Evolutionary conservation across 2,329 filamentous ascomycete genomes (phyloP).

Genomic region (Xylaria hypoxylon): DNA sequence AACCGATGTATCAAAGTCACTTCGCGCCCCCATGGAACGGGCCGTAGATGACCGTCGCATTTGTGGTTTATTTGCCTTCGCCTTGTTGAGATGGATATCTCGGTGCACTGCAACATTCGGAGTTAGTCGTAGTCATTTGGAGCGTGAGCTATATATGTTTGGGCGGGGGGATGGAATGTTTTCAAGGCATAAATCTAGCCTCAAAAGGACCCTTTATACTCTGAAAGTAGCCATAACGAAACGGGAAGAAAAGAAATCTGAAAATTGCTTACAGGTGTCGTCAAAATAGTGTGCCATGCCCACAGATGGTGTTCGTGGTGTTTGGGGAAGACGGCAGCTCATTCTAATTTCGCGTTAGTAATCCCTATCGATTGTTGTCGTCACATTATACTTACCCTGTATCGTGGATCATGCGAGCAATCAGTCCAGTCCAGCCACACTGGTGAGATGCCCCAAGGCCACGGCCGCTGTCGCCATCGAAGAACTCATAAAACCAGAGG

Average conservation of each 20-base stretch:
- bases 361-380: background rate
- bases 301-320: conserved; percentile 85
- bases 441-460: conserved; percentile 94
- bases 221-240: background rate
- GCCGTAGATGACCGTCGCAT: conserved; percentile 84
- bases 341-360: conserved; percentile 69
- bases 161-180: no score
- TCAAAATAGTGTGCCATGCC: conserved; percentile 96
- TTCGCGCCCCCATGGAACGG: conserved; percentile 84
- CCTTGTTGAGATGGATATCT: conserved; percentile 56
- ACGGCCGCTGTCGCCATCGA: conserved; percentile 90
- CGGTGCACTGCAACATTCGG: conserved; percentile 62
- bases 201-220: background rate
- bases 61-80: conserved; percentile 59
- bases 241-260: background rate
- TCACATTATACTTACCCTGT: conserved; percentile 76
- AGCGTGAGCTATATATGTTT: background rate
- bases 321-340: conserved; percentile 91
- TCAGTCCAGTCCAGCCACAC: conserved; percentile 94
- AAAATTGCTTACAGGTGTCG: conserved; percentile 67
- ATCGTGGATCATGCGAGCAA: conserved; percentile 97
- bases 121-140: background rate
- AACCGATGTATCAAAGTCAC: conserved; percentile 74
- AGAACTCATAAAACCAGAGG: conserved; percentile 97
- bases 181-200: background rate